Evolutionary conservation across 768 basidiomycete genomes (phyloP).

Genomic region (Leucocoprinus leucothites): DNA sequence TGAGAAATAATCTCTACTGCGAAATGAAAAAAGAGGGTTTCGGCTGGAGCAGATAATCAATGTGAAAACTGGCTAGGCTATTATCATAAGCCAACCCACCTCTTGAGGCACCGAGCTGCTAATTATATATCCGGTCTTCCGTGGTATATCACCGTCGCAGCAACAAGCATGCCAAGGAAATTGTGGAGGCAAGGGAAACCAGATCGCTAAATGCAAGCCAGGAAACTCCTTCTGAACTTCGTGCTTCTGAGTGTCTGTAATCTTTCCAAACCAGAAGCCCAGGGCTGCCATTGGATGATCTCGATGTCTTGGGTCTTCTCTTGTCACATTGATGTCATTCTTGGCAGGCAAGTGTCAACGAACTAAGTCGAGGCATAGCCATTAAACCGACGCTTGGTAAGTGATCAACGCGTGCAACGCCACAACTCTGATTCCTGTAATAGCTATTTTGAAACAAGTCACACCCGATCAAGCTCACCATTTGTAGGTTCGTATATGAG

Average conservation of each 20-base stretch:
- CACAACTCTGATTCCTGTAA: background rate
- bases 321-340: constrained; percentile 7
- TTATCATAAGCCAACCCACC: background rate
- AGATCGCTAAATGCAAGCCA: background rate
- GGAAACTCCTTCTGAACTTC: background rate
- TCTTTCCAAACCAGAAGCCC: background rate
- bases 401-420: background rate
- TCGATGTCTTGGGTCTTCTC: background rate
- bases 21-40: background rate
- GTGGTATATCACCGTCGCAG: background rate
- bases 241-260: background rate
- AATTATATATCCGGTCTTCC: background rate
- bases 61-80: background rate
- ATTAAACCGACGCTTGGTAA: too few relatives aligned
- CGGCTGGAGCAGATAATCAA: background rate
- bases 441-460: background rate
- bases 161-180: background rate
- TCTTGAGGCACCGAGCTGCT: background rate
- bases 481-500: background rate
- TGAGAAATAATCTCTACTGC: background rate
- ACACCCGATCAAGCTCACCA: background rate
- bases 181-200: background rate
- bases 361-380: background rate
- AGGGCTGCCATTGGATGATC: background rate
- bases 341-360: background rate